Base-by-base conservation (phyloP, 495 filamentous ascomycete species). In the Polyplosphaeria fusca region DNA sequence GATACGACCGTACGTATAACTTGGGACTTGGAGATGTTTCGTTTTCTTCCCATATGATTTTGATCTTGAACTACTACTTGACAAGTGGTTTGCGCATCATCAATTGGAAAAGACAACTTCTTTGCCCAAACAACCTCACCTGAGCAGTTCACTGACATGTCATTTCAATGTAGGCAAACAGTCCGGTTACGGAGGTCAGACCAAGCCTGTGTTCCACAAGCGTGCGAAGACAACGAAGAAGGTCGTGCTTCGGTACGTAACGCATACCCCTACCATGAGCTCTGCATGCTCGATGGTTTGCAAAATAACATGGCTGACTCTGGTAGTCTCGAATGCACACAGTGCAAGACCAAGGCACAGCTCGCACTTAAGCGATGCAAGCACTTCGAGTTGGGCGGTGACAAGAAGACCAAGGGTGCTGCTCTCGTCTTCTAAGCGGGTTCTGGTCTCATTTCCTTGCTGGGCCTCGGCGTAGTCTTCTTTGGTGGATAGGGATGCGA, bases 351-450 rank as follows among this genome's bases (percentile, higher is more conserved):
- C 68, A 99, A 97, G 88, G 89, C 90, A 74, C 94, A 97, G 80
- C 79, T 97, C 67, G 82, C 92, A 68, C 80, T 98, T 73, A 97
- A 97, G 86, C 89, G 92, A 71, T 96, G 91, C 89, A 97, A 97
- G 86, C 92, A 97, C 84, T 97, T 97, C 80, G 92, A 97, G 81
- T 78, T 97, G 71, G 92, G 93, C 85, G 94, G 94, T 81, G 94
- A 99, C 86, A 99, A 99, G 90, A 99, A 99, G 90, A 99, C 94
- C 72, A 99, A 99, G 88, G 94, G 94, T 86, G 93, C 93, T 70
- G 94, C 94, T 67, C 83, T 99, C 70, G 94, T 99, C 68, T 99
- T 97, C 81, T 99, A 93, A 59, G 47, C 55, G 52, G 32, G 23
- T 66, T 57, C 64, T 37, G n/a, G n/a, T n/a, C n/a, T n/a, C n/a